A percentile compares a stretch with the other conserved stretches of the same genome.
Conservation (phyloP, 768 basidiomycete genomes). For the Kwoniella bestiolae region DNA sequence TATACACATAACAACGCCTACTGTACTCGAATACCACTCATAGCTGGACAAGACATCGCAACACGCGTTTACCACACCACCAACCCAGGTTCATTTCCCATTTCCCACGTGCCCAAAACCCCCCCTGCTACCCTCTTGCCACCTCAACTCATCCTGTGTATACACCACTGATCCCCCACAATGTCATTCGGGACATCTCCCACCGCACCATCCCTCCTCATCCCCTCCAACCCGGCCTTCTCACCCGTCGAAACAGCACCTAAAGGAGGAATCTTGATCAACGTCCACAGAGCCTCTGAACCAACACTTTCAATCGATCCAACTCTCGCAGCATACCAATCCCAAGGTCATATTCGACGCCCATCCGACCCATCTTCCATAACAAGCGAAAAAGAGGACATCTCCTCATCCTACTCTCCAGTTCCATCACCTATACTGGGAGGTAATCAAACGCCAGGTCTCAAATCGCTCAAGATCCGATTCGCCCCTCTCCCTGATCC, state of each 20-base stretch:
- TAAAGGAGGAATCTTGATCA: constrained; percentile 44
- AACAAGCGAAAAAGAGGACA: background rate
- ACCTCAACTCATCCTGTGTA: background rate
- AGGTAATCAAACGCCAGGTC: background rate
- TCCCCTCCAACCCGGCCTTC: constrained; percentile 42
- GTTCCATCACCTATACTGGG: constrained; percentile 5
- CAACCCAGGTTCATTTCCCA: background rate
- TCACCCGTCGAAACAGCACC: constrained; percentile 26
- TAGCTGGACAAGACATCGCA: background rate
- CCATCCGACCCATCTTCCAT: constrained; percentile 6
- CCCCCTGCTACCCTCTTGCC: background rate
- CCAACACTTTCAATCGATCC: constrained; percentile 6
- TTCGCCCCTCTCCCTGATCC: constrained; percentile 87
- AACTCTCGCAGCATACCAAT: background rate
- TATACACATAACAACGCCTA: too few relatives aligned
- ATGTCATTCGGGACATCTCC: constrained; percentile 30
- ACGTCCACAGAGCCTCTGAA: constrained; percentile 34
- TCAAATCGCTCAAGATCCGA: constrained; percentile 61
- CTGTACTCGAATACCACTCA: too few relatives aligned
- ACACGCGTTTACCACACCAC: background rate
- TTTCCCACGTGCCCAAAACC: background rate
- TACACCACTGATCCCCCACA: background rate
- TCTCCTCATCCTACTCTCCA: background rate
- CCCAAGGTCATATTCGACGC: constrained; percentile 6
- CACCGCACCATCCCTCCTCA: constrained; percentile 33